Base-by-base conservation (phyloP, 2,329 filamentous ascomycete species). In the Ophiocordyceps camponoti-rufipedis region DNA sequence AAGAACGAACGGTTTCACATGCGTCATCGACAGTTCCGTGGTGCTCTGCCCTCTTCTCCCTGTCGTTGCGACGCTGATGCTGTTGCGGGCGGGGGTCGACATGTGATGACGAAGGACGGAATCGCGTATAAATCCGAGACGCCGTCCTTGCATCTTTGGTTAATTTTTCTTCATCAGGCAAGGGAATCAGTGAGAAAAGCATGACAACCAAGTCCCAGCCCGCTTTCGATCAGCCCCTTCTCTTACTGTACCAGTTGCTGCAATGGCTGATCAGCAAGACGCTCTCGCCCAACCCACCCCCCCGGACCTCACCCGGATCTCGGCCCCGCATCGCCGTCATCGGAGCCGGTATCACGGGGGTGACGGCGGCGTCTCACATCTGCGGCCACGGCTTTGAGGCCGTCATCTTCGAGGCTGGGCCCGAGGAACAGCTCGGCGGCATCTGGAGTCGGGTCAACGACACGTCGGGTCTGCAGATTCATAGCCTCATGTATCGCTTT, bases 401-500 rank as follows among this genome's bases (percentile, higher is more conserved):
- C 7, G 71, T 74, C 18, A 74, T 93, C 38, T 93, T 93, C 51
- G 85, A 93, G 57, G 74, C 76, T 8, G 81, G 82, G 1, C 61
- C 69, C 4, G 68, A 77, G 50, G 71, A 82, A 14, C 69, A 75
- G 23, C 59, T 93, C 0, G 84, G 84, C 14, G 85, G 85, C 0
- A 89, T 89, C 32, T 89, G 85, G 84, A 85, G 78, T 56, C 72
- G 74, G 60, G 83, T 91, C 39, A 89, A 91, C 64, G 83, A 82
- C 44, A 88, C 83, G 0, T 88, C 83, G 0, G 77, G 82, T 14
- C 71, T 93, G 1, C 85, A 91, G 55, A 88, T 93, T 19, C 84
- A 93, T 58, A 85, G 79, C 18, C 60, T 88, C 47, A 91, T 91
- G 85, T 93, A 89, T 60, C 75, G 85, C 19, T 94, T 93, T 58